Percentiles rank a stretch among this genome's conserved stretches.
These are phyloP conservation scores for Gossypium bickii DNA, from an alignment of 345 rosid genomes.

Conservation along the genomic window DNA sequence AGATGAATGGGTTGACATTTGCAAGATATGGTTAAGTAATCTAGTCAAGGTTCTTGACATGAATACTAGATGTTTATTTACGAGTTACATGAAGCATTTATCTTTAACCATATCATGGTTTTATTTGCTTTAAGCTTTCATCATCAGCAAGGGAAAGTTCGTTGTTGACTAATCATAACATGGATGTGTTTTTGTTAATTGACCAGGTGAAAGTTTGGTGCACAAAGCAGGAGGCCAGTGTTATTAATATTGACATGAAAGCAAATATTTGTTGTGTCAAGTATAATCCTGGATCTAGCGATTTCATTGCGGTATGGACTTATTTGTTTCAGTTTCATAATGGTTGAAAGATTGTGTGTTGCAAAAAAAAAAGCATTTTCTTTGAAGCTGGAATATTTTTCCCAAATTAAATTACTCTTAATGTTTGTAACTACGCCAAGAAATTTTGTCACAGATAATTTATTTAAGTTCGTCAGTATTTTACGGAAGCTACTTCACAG, in stretches of 20 bases:
- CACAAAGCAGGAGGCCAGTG: conserved; percentile 92
- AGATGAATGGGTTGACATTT: background rate
- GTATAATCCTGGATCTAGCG: conserved; percentile 96
- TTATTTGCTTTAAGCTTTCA: conserved; percentile 1
- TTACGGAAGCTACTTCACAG: background rate
- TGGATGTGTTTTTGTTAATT: conserved; percentile 18
- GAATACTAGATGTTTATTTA: background rate
- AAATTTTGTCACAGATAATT: background rate
- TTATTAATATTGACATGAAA: conserved; percentile 92
- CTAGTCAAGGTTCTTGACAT: background rate
- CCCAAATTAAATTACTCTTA: background rate
- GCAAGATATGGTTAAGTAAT: background rate
- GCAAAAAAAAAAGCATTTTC: background rate
- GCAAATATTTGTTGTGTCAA: conserved; percentile 98
- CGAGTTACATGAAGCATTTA: background rate
- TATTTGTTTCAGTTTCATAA: background rate
- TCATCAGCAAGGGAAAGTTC: background rate
- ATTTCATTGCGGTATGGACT: conserved; percentile 76
- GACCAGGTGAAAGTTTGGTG: conserved; percentile 98
- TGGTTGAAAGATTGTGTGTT: background rate
- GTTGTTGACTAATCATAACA: background rate
- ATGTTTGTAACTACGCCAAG: background rate
- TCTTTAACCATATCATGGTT: background rate
- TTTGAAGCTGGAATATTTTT: background rate
- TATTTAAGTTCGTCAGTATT: background rate